Evolutionary conservation across 768 basidiomycete genomes (phyloP).

Genomic region (Mycena venus): DNA sequence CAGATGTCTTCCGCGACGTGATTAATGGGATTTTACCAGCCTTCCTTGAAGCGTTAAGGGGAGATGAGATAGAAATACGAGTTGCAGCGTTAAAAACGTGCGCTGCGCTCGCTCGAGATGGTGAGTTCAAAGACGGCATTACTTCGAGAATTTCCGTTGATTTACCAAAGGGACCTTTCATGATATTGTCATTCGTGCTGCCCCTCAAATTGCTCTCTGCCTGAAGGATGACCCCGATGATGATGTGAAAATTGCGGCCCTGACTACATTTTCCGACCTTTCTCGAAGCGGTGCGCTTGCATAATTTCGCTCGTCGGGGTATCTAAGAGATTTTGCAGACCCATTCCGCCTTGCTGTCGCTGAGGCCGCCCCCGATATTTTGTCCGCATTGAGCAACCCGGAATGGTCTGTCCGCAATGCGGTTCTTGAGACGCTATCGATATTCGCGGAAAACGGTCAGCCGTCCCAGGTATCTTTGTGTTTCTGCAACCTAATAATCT

Average conservation of each 20-base stretch:
- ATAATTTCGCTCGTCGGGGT: neutral
- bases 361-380: neutral
- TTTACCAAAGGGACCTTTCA: neutral
- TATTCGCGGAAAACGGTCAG: constrained; percentile 13
- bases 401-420: neutral
- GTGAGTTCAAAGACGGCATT: neutral
- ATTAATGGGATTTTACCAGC: neutral
- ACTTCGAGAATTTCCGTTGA: neutral
- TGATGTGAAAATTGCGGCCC: neutral
- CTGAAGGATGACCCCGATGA: neutral
- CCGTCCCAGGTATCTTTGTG: neutral
- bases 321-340: neutral
- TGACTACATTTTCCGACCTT: neutral
- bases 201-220: neutral
- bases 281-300: neutral
- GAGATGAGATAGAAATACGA: neutral
- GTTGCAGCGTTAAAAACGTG: neutral
- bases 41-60: neutral
- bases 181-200: neutral
- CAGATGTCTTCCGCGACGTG: neutral
- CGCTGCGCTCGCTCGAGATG: neutral
- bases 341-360: neutral
- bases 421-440: neutral
- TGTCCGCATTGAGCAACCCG: neutral
- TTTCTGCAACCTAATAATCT: neutral